Evolutionary conservation across 768 basidiomycete genomes (phyloP).

Genomic region (Gymnopilus junonius): DNA sequence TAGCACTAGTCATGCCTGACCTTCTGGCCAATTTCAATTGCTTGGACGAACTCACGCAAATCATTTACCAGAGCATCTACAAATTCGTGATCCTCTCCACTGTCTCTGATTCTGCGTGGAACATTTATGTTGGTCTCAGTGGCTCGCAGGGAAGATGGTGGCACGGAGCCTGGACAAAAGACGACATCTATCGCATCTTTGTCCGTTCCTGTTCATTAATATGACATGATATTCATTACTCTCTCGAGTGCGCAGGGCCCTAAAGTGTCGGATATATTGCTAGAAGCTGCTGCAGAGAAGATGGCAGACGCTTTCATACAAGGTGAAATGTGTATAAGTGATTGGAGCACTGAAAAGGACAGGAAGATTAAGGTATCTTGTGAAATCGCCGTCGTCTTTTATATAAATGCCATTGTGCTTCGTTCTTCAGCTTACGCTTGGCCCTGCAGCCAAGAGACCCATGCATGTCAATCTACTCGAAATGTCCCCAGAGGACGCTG

Average conservation of each 20-base stretch:
- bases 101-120: slow-evolving; percentile 61
- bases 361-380: slow-evolving; percentile 56
- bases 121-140: slow-evolving; percentile 60
- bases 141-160: slow-evolving; percentile 74
- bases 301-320: slow-evolving; percentile 58
- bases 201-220: slow-evolving; percentile 3
- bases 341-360: slow-evolving; percentile 55
- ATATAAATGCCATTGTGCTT: not conserved
- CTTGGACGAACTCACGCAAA: slow-evolving; percentile 73
- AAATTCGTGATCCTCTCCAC: slow-evolving; percentile 69
- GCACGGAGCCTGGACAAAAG: slow-evolving; percentile 68
- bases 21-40: slow-evolving; percentile 56
- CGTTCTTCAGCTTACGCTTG: slow-evolving; percentile 57
- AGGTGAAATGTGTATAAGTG: slow-evolving; percentile 60
- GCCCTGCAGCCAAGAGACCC: slow-evolving; percentile 57
- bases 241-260: slow-evolving; percentile 51
- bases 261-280: slow-evolving; percentile 50
- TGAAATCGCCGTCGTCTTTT: slow-evolving; percentile 5
- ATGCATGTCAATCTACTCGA: slow-evolving; percentile 60
- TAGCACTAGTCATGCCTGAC: slow-evolving; percentile 33
- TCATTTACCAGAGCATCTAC: slow-evolving; percentile 71
- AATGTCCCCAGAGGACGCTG: slow-evolving; percentile 59
- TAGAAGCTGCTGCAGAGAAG: slow-evolving; percentile 63
- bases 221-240: not conserved
- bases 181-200: slow-evolving; percentile 58